Evolutionary conservation across 1,284 basidiomycete genomes (phyloP).

Genomic region (Paramarasmius palmivorus): DNA sequence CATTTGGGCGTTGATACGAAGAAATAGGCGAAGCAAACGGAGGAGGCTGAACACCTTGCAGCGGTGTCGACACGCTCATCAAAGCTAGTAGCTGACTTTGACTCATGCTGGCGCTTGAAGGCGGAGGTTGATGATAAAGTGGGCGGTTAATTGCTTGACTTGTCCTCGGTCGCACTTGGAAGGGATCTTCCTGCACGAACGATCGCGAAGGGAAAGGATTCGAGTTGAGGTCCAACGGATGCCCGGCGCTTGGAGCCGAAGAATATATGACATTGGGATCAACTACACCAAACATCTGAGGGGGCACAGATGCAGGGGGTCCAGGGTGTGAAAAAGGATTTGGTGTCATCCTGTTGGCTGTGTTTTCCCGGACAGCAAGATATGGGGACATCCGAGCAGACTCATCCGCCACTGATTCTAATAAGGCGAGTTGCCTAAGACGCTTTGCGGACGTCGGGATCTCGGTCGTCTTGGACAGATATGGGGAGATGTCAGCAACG

Average conservation of each 20-base stretch:
- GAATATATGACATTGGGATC: conserved; percentile 15
- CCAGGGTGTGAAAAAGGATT: conserved; percentile 11
- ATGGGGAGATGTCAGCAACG: conserved; percentile 64
- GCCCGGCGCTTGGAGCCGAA: conserved; percentile 16
- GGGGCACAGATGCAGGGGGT: conserved; percentile 9
- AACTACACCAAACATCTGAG: not conserved
- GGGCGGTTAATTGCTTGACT: conserved; percentile 50
- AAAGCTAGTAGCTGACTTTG: conserved; percentile 52
- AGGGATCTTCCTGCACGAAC: conserved; percentile 38
- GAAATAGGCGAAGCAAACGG: conserved; percentile 10
- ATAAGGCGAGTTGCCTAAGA: conserved; percentile 68
- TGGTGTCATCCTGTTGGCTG: conserved; percentile 14
- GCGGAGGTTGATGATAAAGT: conserved; percentile 26
- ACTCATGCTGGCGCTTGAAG: conserved; percentile 47
- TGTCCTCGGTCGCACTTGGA: conserved; percentile 60
- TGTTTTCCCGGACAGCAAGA: conserved; percentile 32
- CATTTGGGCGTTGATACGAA: conserved; percentile 15
- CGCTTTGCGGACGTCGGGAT: conserved; percentile 58
- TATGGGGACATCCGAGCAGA: conserved; percentile 61
- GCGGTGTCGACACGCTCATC: conserved; percentile 28
- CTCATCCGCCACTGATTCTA: conserved; percentile 75
- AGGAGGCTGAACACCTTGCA: not conserved
- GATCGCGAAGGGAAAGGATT: conserved; percentile 18
- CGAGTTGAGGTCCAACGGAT: conserved; percentile 13
- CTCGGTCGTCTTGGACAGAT: conserved; percentile 50